A percentile compares a stretch with the other conserved stretches of the same genome.
Conservation (phyloP, 257 asterid genomes). For the Avicennia marina region DNA sequence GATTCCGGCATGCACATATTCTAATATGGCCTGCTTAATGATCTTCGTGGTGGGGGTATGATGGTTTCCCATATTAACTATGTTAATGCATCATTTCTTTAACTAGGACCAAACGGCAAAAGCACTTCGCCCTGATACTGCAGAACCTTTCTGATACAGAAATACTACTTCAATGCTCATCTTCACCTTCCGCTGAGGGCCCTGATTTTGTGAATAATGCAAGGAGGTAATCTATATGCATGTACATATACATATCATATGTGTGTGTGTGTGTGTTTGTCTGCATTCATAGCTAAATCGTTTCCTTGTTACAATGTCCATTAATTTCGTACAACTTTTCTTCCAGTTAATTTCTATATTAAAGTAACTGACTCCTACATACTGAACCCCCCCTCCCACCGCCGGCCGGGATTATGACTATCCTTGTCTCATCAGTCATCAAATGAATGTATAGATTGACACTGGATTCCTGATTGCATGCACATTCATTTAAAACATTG, state of each 20-base stretch:
- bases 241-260: background rate
- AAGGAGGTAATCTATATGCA: constrained; percentile 46
- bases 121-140: constrained; percentile 41
- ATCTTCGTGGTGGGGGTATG: background rate
- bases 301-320: no score
- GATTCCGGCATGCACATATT: background rate
- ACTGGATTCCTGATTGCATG: background rate
- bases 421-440: no score
- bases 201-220: constrained; percentile 68
- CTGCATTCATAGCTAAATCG: no score
- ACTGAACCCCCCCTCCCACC: no score
- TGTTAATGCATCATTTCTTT: constrained; percentile 4
- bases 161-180: constrained; percentile 68
- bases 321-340: no score
- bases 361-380: no score
- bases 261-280: no score
- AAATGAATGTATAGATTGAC: no score
- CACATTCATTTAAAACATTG: no score
- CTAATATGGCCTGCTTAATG: background rate
- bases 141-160: constrained; percentile 64
- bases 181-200: constrained; percentile 86
- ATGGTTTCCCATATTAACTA: background rate
- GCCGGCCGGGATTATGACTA: no score
- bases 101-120: constrained; percentile 47
- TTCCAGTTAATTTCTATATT: no score